phyloP scores from a whole-genome alignment of 2,329 filamentous ascomycete genomes.

The Colletotrichum melonis region DNA sequence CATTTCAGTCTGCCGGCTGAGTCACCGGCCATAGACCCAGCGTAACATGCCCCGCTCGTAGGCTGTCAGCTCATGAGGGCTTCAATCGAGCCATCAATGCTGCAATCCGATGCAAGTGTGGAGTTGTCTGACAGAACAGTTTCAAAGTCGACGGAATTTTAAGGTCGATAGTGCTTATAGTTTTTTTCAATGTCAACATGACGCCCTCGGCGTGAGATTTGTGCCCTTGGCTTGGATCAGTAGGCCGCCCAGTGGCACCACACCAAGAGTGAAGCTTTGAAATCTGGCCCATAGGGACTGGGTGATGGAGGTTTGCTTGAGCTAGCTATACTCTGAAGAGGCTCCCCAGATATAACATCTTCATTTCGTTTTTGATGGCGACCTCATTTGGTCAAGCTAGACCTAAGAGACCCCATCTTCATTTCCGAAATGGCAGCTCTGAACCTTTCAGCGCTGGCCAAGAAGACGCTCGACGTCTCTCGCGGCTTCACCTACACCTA shows the following conservation, averaged over 20 bases:
- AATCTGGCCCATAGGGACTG: no score
- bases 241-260: neutral
- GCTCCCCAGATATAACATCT: neutral
- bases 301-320: neutral
- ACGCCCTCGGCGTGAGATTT: neutral
- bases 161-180: no score
- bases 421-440: constrained; percentile 1
- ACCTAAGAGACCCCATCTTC: neutral
- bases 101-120: neutral
- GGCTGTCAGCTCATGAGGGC: no score
- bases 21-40: neutral
- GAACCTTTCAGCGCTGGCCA: constrained; percentile 39
- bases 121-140: neutral
- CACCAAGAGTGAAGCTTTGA: no score
- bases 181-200: no score
- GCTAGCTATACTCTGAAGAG: neutral
- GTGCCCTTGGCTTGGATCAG: neutral
- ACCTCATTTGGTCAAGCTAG: no score
- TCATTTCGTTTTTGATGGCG: no score
- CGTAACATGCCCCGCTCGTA: neutral
- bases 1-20: neutral
- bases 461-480: constrained; percentile 43
- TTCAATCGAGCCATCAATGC: neutral
- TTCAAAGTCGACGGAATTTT: no score
- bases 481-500: constrained; percentile 53